Conservation (phyloP, 108 stramenopile genomes). For the Pinguiococcus pyrenoidosus region DNA sequence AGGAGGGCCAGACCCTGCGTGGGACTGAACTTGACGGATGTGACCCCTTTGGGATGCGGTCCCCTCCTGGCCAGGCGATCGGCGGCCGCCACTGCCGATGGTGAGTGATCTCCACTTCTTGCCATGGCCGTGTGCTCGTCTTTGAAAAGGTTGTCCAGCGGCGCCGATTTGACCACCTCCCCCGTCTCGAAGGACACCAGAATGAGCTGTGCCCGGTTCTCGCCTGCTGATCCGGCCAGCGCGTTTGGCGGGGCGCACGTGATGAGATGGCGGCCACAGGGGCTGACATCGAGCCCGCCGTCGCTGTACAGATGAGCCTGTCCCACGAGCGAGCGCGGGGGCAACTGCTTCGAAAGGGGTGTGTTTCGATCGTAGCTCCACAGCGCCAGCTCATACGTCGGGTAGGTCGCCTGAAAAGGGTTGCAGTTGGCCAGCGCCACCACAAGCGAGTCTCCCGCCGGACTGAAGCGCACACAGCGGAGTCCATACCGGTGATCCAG, state of each 20-base stretch:
- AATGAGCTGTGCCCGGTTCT: not conserved
- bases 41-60: too few species aligned
- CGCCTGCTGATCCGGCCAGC: not conserved
- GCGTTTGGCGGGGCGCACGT: conserved; percentile 45
- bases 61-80: too few species aligned
- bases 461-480: conserved; percentile 84
- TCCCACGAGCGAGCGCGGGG: conserved; percentile 32
- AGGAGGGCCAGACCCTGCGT: conserved; percentile 67
- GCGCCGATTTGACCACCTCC: too few species aligned
- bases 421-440: too few species aligned
- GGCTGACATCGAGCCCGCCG: conserved; percentile 82
- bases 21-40: conserved; percentile 75
- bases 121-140: too few species aligned
- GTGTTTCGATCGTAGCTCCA: conserved; percentile 1
- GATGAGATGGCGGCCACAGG: conserved; percentile 68
- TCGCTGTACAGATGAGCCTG: conserved; percentile 84
- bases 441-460: conserved; percentile 56
- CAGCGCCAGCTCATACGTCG: too few species aligned
- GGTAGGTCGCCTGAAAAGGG: too few species aligned
- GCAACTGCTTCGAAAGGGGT: not conserved
- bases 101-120: conserved; percentile 4
- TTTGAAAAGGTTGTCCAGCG: too few species aligned
- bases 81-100: conserved; percentile 17
- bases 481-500: too few species aligned
- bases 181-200: not conserved